Base-by-base conservation (phyloP, 208 protist species). In the Leishmania amazonensis region DNA sequence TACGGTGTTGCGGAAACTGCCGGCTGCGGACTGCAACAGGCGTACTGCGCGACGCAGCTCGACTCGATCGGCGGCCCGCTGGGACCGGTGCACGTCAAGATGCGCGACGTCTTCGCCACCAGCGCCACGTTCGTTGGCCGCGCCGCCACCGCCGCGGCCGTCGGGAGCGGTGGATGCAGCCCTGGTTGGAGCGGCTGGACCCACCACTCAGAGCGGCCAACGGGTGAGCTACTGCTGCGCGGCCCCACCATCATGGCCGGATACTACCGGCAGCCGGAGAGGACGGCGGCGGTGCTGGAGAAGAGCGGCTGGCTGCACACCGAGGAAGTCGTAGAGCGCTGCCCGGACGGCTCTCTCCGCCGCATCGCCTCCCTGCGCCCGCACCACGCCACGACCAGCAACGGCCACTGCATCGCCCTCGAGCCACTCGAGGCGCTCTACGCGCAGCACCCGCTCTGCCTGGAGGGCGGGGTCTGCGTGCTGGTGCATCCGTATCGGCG, bases 201-300 rank as follows among this genome's bases (percentile, higher is more conserved):
- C 17, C 88, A 93, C 74, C 65, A 65, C n/a, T 45, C 31, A 6
- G 79, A 65, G 11, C 81, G 81, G 31, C 92, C 91, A 13, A 70
- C 85, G 42, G 91, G 91, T 40, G 96, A 98, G 81, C 85, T 98
- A 45, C 80, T 92, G 31, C 54, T 98, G 31, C 84, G 90, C 45
- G 93, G 94, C 31, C 87, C 91, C 15, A 81, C 83, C 13, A 35
- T 97, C 38, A 93, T 91, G 76, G 75, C 76, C 24, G 96, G 96
- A 1, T 98, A 98, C 89, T 96, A 97, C 88, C 83, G 90, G 21
- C 89, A 98, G 75, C 83, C 86, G 8, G 88, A 95, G 73, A 80
- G 75, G 35, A 98, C 95, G 8, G 86, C 85, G 40, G 87, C 87
- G 75, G 92, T 87, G 47, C 81, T 98, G 35, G 89, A 95, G 40